Evolutionary conservation across 2,329 filamentous ascomycete genomes (phyloP), one percentile per base, ranked within the genome.

Genomic region (Cryoendolithus antarcticus): DNA sequence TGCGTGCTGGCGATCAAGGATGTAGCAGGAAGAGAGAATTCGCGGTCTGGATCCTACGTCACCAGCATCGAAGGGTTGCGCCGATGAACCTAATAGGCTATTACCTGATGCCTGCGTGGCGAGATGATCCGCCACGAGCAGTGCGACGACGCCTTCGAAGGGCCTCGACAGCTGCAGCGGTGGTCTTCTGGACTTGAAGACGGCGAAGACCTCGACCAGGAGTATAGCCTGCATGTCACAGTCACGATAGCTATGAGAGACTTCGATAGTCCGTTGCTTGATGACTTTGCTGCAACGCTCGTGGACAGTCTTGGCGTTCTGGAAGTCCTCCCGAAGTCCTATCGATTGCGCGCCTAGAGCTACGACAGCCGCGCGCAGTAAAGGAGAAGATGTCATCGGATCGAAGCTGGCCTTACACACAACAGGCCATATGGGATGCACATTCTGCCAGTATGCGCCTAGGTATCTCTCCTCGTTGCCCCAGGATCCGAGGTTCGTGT

Each of bases 361-460:
- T 32, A 66, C 50, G 52, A 68, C 63, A n/a, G 63, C 58, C 15
- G 63, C 62, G 32, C 52, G 55, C n/a, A 67, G 54, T 48, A 69
- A 56, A 9, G 64, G 64, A n/a, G 62, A 56, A n/a, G 52, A 47
- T 34, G 43, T 48, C 41, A 57, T 38, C 43, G 55, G 33, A 38
- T 53, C 46, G 55, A 62, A 62, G 35, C 61, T 59, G 49, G 59
- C 52, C 50, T 54, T 59, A 55, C 67, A 62, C 43, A 67, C 44
- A 42, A 67, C 42, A 41, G 65, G 63, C 53, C 62, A 65, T 47
- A 57, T 46, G 46, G 64, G 61, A 54, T 68, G 63, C 49, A 66
- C 60, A 47, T 56, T 53, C 45, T 55, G 59, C 64, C 64, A 68
- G 54, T 61, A 69, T 49, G 60, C 58, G 42, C 62, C 55, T 45